Evolutionary conservation across 2,329 filamentous ascomycete genomes (phyloP), one percentile per base, ranked within the genome.

Genomic region (Talaromyces sp.): DNA sequence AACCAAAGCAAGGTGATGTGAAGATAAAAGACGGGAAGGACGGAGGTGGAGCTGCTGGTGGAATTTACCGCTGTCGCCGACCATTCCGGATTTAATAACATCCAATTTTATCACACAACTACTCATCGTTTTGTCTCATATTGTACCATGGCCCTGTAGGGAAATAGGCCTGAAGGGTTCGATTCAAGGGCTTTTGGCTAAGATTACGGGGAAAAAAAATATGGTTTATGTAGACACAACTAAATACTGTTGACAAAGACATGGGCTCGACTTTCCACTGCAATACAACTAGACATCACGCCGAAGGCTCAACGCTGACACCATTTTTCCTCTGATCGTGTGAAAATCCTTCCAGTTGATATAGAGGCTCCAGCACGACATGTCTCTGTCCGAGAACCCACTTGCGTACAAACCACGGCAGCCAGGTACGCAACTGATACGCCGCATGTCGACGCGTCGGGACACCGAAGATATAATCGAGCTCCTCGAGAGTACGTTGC

Each of bases 351-450:
- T 66, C 81, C 60, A 83, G 80, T 34, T 80, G 76, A 70, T 85
- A 86, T 47, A 87, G 73, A 36, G 81, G 79, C 68, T 80, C 77
- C 16, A 83, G 70, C 52, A 72, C 68, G 8, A 78, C 78, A 14
- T 77, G 70, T 55, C 47, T 50, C 66, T 81, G 77, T 47, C 81
- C 78, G 40, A 88, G 69, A 31, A 89, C 71, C 70, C 82, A 86
- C 23, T 83, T 78, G 69, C 81, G 85, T 67, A 85, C 71, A 82
- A 83, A 89, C 77, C 81, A 89, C 0, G 87, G 87, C 30, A 87
- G 70, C 1, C 79, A 81, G 65, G 83, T 81, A 64, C 75, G 81
- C 10, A 83, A 65, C 69, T 89, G 85, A 65, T 88, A 88, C 60
- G 73, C 76, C 69, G 83, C 80, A 66, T 85, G 86, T 59, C 77